These are phyloP conservation scores for Sugiyamaella grinbergsii DNA, from an alignment of 1,139 yeast species.

Conservation along the genomic window DNA sequence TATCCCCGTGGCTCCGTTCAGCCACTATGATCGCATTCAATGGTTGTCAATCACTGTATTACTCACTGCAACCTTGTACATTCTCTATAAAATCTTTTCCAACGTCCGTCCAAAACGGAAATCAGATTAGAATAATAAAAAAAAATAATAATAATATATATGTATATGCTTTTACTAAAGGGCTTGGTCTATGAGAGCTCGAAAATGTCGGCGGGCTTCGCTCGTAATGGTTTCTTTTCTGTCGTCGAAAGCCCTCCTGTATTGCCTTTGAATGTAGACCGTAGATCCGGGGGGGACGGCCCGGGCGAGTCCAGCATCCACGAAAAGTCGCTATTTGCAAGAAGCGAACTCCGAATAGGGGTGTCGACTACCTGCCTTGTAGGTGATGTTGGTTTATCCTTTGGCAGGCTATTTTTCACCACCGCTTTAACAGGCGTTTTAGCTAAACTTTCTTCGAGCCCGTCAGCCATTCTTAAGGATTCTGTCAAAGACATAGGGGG, in stretches of 20 bases:
- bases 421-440: not conserved
- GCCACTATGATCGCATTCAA: constrained; percentile 39
- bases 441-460: too few species aligned
- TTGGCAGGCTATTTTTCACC: too few species aligned
- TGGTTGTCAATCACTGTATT: constrained; percentile 40
- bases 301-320: constrained; percentile 29
- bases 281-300: constrained; percentile 18
- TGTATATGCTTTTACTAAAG: not conserved
- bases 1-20: constrained; percentile 45
- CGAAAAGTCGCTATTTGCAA: constrained; percentile 32
- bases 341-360: constrained; percentile 25
- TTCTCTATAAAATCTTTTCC: constrained; percentile 39
- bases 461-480: not conserved
- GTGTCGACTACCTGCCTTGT: constrained; percentile 16
- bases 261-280: constrained; percentile 15
- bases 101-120: constrained; percentile 11
- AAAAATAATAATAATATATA: not conserved
- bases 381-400: constrained; percentile 8
- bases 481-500: not conserved
- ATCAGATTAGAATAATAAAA: constrained; percentile 2
- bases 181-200: constrained; percentile 15
- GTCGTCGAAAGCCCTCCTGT: not conserved
- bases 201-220: constrained; percentile 17
- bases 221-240: constrained; percentile 7
- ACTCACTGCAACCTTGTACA: constrained; percentile 40